These are phyloP conservation scores for Ammopiptanthus mongolicus DNA, from an alignment of 306 rosid species.

Conservation along the genomic window DNA sequence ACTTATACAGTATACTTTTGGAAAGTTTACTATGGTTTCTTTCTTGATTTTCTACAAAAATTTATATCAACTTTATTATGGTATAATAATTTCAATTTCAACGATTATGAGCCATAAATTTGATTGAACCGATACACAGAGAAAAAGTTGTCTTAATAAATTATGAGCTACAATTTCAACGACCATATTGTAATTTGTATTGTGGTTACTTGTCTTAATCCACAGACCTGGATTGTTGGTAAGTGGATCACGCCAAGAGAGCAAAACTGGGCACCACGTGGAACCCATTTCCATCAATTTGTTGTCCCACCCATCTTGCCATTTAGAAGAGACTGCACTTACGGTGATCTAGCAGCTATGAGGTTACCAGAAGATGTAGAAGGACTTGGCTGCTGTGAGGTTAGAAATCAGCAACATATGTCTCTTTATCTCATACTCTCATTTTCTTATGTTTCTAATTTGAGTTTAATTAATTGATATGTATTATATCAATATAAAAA, in stretches of 20 bases:
- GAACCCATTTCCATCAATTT: slow-evolving; percentile 86
- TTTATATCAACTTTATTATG: background rate
- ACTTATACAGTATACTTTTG: background rate
- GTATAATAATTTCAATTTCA: background rate
- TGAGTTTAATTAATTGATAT: too few species aligned
- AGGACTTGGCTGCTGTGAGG: slow-evolving; percentile 87
- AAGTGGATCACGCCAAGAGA: slow-evolving; percentile 91
- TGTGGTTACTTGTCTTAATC: background rate
- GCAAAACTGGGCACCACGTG: slow-evolving; percentile 78
- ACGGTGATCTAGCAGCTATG: slow-evolving; percentile 95
- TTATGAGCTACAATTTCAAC: background rate
- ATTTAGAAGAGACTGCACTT: slow-evolving; percentile 81
- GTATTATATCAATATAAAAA: too few species aligned
- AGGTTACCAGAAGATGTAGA: slow-evolving; percentile 63
- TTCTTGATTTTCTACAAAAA: background rate
- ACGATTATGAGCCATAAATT: background rate
- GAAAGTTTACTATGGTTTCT: background rate
- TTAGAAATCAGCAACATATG: background rate
- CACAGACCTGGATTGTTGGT: slow-evolving; percentile 96
- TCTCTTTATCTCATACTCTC: background rate
- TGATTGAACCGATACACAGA: background rate
- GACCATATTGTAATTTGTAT: background rate
- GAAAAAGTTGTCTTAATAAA: too few species aligned
- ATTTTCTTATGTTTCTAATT: background rate
- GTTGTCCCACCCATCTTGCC: slow-evolving; percentile 79